Evolutionary conservation across 345 rosid genomes (phyloP), one percentile per base, ranked within the genome.

Genomic region (Aurinia saxatilis): DNA sequence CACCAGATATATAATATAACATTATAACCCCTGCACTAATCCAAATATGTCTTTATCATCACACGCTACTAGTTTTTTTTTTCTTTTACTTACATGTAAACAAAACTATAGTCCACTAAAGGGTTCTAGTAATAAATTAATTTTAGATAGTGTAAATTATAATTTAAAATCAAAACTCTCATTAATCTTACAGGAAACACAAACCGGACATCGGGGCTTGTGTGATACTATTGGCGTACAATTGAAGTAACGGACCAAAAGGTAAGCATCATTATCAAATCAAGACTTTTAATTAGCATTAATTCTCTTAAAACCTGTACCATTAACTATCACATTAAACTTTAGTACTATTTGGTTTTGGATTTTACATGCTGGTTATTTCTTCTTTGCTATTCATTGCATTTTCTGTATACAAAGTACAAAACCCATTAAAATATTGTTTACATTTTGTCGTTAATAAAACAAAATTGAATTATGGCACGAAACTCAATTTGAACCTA

Each of bases 251-350:
- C 7, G 41, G 30, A 31, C 52, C 11, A 50, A 50, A 50, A 67
- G 66, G 48, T 58, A n/a, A 50, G 51, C 65, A 58, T 49, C 65
- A 67, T 67, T 67, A 67, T 39, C 44, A 57, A 48, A 48, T 49
- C 35, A 33, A 5, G 8, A 58, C 65, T 21, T 67, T 33, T 19
- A n/a, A 21, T 60, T 34, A 15, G 16, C 42, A 13, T 47, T 27
- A 7, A 5, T 14, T 46, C 14, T 36, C 54, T 64, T 23, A 18
- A 40, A 18, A 18, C 9, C 1, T 14, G 8, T 52, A 6, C 16
- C 65, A 61, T 37, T 34, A 50, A 9, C 9, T n/a, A 63, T 30
- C 45, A 53, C 36, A 54, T 25, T 54, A 7, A 33, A 21, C 23
- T 21, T 42, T 54, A 30, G 42, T 30, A 60, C 13, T 31, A 16